Conservation (phyloP, 495 filamentous ascomycete genomes). For the Aeminium ludgeri region DNA sequence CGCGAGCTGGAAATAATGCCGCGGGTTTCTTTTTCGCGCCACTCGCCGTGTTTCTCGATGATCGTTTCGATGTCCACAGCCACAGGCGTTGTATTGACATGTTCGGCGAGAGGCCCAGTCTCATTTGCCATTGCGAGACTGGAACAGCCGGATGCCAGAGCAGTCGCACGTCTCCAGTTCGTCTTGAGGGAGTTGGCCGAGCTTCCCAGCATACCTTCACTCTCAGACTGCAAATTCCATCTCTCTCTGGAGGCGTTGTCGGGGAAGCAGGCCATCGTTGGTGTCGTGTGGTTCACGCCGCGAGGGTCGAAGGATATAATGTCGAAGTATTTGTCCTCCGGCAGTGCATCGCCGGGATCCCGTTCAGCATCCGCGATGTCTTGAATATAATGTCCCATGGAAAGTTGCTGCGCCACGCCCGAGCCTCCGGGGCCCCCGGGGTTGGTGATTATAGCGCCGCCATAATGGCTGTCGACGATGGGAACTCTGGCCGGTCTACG, state of each 20-base stretch:
- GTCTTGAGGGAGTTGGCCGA: slow-evolving; percentile 24
- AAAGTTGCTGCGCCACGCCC: slow-evolving; percentile 19
- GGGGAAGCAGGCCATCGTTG: slow-evolving; percentile 30
- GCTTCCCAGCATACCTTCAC: slow-evolving; percentile 20
- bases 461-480: slow-evolving; percentile 27
- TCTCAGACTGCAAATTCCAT: slow-evolving; percentile 15
- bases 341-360: not conserved
- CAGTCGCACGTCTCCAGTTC: slow-evolving; percentile 23
- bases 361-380: slow-evolving; percentile 15
- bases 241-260: slow-evolving; percentile 9
- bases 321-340: slow-evolving; percentile 28
- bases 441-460: slow-evolving; percentile 26
- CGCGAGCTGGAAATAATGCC: too few relatives aligned
- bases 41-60: slow-evolving; percentile 25
- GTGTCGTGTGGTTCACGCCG: slow-evolving; percentile 23
- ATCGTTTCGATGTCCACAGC: slow-evolving; percentile 9
- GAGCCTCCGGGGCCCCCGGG: slow-evolving; percentile 32
- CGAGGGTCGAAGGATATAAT: slow-evolving; percentile 38
- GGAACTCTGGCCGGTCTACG: slow-evolving; percentile 26
- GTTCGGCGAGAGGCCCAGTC: slow-evolving; percentile 19
- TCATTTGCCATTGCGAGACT: slow-evolving; percentile 3
- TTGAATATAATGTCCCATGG: slow-evolving; percentile 25
- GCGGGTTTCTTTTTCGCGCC: slow-evolving; percentile 20
- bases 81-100: slow-evolving; percentile 6
- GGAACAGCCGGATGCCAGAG: slow-evolving; percentile 15